Conservation (phyloP, 1,139 yeast genomes). For the Lodderomyces jiufengensis region DNA sequence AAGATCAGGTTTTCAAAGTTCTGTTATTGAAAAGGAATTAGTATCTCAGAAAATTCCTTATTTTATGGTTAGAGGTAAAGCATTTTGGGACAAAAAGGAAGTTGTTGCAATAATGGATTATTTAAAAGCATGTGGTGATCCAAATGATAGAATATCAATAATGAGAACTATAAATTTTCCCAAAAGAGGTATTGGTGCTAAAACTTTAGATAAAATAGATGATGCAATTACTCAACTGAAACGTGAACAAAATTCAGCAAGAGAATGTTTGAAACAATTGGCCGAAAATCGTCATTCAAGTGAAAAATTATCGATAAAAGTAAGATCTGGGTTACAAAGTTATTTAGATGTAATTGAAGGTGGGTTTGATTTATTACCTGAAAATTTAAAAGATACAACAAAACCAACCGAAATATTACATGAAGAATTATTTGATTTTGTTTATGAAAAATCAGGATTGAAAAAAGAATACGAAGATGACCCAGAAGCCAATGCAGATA, state of each 20-base stretch:
- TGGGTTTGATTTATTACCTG: slow-evolving; percentile 17
- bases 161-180: slow-evolving; percentile 58
- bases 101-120: slow-evolving; percentile 61
- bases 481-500: slow-evolving; percentile 10
- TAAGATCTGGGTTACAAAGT: slow-evolving; percentile 3
- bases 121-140: slow-evolving; percentile 56
- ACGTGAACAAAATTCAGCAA: slow-evolving; percentile 1
- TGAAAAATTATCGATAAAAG: slow-evolving; percentile 5
- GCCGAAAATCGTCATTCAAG: not conserved
- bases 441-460: slow-evolving; percentile 31
- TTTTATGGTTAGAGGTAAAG: slow-evolving; percentile 62
- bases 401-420: slow-evolving; percentile 6
- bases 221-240: not conserved
- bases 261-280: slow-evolving; percentile 7
- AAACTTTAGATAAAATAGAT: slow-evolving; percentile 32
- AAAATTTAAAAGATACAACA: slow-evolving; percentile 4
- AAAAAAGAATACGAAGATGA: slow-evolving; percentile 26
- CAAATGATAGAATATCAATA: slow-evolving; percentile 24
- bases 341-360: slow-evolving; percentile 12
- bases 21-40: slow-evolving; percentile 60
- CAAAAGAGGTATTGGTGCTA: slow-evolving; percentile 68
- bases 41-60: slow-evolving; percentile 58
- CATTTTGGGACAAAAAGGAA: slow-evolving; percentile 79
- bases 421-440: slow-evolving; percentile 20
- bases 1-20: slow-evolving; percentile 56